Conservation (phyloP, 75 land plant species). For the Pseudotsuga menziesii region DNA sequence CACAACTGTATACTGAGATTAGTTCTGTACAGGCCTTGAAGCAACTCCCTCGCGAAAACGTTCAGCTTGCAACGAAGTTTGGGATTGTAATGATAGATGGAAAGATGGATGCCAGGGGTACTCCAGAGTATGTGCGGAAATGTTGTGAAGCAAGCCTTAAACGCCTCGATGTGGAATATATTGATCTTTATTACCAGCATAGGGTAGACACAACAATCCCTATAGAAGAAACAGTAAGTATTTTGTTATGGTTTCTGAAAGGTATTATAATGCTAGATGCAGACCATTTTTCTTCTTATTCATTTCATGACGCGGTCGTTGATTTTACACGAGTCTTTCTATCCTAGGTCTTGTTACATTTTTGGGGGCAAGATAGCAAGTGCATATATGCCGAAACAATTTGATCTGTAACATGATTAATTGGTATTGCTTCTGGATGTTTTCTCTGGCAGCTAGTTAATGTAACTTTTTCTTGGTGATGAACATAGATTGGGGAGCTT, state of each 20-base stretch:
- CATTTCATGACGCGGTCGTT: no score
- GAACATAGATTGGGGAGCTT: conserved; percentile 46
- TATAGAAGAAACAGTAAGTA: conserved; percentile 49
- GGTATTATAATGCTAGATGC: no score
- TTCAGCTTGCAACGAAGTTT: conserved; percentile 60
- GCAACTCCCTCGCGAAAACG: conserved; percentile 39
- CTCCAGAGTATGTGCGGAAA: conserved; percentile 45
- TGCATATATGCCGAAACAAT: background rate
- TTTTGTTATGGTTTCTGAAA: no score
- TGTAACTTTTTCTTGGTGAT: background rate
- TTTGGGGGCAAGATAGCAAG: background rate
- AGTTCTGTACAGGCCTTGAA: conserved; percentile 33
- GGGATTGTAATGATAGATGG: conserved; percentile 14
- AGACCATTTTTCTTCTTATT: no score
- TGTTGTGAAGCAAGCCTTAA: conserved; percentile 49
- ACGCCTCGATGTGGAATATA: conserved; percentile 55
- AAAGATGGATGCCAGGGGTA: conserved; percentile 25
- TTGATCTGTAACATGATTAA: background rate
- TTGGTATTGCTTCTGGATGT: background rate
- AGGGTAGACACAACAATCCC: conserved; percentile 51
- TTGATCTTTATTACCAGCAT: conserved; percentile 61
- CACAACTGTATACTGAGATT: background rate
- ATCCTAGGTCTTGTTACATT: background rate
- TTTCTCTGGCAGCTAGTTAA: background rate
- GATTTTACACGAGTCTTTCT: no score